phyloP scores from a whole-genome alignment of 2,329 filamentous ascomycete species.

The Aspergillus pseudotamarii region DNA sequence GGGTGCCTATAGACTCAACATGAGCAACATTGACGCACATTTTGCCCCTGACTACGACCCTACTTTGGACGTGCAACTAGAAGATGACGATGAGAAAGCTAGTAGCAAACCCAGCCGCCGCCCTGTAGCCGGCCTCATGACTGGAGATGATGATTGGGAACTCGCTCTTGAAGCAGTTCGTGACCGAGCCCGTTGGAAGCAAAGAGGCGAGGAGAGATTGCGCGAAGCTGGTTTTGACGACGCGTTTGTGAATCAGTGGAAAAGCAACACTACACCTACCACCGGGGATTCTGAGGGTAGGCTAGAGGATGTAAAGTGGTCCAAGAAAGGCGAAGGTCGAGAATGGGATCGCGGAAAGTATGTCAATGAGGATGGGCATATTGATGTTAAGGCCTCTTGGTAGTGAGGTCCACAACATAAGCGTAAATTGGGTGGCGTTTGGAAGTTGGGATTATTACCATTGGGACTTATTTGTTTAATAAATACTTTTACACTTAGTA shows the following conservation, averaged over 20 bases:
- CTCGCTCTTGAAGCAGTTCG: conserved; percentile 75
- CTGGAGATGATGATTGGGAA: conserved; percentile 71
- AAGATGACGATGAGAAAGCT: conserved; percentile 59
- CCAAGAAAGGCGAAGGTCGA: conserved; percentile 66
- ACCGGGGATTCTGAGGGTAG: conserved; percentile 55
- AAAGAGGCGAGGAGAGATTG: conserved; percentile 74
- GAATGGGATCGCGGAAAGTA: conserved; percentile 71
- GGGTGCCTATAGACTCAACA: conserved; percentile 61
- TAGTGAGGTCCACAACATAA: conserved; percentile 16
- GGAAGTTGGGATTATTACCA: not conserved
- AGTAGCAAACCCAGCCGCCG: conserved; percentile 54
- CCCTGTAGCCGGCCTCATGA: conserved; percentile 46
- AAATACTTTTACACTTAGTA: not conserved
- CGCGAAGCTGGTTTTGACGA: conserved; percentile 78
- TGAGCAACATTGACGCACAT: conserved; percentile 74
- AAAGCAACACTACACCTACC: conserved; percentile 62
- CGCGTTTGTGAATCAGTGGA: conserved; percentile 72
- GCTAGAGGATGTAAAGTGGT: conserved; percentile 73
- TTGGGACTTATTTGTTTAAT: not conserved
- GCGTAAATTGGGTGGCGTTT: not conserved
- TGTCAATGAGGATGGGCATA: conserved; percentile 57
- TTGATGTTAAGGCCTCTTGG: conserved; percentile 56
- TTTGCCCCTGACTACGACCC: conserved; percentile 71
- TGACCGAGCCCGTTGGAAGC: conserved; percentile 77
- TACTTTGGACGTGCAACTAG: conserved; percentile 42